Evolutionary conservation across 2,329 filamentous ascomycete species (phyloP).

Genomic region (Colletotrichum theobromicola): DNA sequence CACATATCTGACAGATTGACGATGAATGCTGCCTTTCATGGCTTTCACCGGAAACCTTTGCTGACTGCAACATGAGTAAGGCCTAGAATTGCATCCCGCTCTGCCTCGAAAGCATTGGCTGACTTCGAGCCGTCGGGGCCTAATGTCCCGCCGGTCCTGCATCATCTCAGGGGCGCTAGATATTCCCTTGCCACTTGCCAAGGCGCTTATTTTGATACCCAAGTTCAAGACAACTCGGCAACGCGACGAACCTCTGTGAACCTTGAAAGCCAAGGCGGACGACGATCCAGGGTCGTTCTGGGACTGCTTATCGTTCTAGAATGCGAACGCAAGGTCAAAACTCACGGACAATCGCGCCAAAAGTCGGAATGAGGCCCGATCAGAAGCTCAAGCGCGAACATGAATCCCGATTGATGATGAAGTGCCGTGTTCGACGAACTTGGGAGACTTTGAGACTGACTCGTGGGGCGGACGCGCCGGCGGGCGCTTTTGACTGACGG

Average conservation of each 20-base stretch:
- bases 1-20: neutral
- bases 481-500: neutral
- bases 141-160: conserved; percentile 2
- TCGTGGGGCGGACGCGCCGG: neutral
- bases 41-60: neutral
- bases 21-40: rapidly evolving
- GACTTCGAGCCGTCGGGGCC: neutral
- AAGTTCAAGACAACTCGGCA: neutral
- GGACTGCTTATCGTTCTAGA: neutral
- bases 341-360: neutral
- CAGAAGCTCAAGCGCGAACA: neutral
- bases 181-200: conserved; percentile 13
- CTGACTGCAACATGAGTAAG: neutral
- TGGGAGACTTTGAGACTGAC: neutral
- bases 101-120: neutral
- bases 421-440: neutral
- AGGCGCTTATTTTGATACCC: neutral
- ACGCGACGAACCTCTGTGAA: neutral
- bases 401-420: neutral
- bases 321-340: neutral
- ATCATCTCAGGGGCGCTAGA: conserved; percentile 1
- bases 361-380: neutral
- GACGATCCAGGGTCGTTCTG: neutral
- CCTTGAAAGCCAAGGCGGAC: neutral
- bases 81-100: neutral